Evolutionary conservation across 2,329 filamentous ascomycete genomes (phyloP).

Genomic region (Beauveria rudraprayagi): DNA sequence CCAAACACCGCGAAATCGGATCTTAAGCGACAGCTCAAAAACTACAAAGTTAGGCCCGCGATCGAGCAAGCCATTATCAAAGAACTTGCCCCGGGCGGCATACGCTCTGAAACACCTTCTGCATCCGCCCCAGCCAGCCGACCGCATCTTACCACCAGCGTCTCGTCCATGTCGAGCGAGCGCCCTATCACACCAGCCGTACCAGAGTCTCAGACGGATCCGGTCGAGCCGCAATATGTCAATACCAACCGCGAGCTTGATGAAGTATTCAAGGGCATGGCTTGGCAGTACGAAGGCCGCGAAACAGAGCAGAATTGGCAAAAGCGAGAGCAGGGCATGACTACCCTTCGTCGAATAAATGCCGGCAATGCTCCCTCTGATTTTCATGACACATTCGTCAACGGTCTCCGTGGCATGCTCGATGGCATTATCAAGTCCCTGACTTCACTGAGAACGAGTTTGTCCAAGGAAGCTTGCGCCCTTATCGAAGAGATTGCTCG

Average conservation of each 20-base stretch:
- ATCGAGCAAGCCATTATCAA: constrained; percentile 77
- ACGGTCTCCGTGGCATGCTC: constrained; percentile 62
- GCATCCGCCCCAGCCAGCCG: constrained; percentile 34
- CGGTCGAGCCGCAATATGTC: constrained; percentile 73
- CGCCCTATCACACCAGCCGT: constrained; percentile 53
- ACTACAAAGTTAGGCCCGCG: constrained; percentile 75
- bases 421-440: constrained; percentile 85
- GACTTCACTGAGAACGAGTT: constrained; percentile 77
- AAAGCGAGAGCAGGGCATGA: constrained; percentile 72
- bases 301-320: constrained; percentile 91
- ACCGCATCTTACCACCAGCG: constrained; percentile 33
- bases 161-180: constrained; percentile 38
- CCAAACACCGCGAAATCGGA: constrained; percentile 80
- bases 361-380: constrained; percentile 78
- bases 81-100: constrained; percentile 52
- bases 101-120: constrained; percentile 33
- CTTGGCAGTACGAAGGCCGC: constrained; percentile 71
- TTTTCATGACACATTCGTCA: constrained; percentile 62
- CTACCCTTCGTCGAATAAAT: constrained; percentile 67
- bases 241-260: constrained; percentile 84
- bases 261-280: constrained; percentile 76
- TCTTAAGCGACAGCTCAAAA: constrained; percentile 76
- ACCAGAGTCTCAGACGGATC: constrained; percentile 53
- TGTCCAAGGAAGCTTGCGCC: constrained; percentile 79
- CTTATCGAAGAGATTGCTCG: constrained; percentile 78